Evolutionary conservation across 2,329 filamentous ascomycete species (phyloP), one percentile per base, ranked within the genome.

Genomic region (Xylaria sp.): DNA sequence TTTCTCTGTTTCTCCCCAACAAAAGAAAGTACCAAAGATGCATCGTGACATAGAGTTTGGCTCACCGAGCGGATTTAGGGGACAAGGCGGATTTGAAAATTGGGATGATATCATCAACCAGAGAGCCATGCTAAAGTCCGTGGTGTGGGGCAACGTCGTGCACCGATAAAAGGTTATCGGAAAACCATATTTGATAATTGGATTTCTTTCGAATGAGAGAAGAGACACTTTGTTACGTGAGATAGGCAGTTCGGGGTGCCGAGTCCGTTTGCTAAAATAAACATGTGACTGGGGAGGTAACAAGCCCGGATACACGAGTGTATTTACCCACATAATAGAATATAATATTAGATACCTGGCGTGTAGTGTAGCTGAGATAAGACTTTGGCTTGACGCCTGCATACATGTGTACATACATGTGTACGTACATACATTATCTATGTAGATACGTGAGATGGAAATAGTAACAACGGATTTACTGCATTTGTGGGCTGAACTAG

Each of bases 71-170:
- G 56, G 63, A 60, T 39, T 53, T 60, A 60, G 46, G 63, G 43
- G 46, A 60, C 63, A 65, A 60, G 56, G 25, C 36, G 28, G 56
- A 39, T 13, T 60, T 45, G 55, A 30, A 15, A 8, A 43, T 45
- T 45, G 15, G 8, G 6, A 46, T 39, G 20, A 43, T 63, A n/a
- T 15, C 13, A 32, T 36, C 13, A 23, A 41, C 12, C 6, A 28
- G 10, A 2, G n/a, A 50, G 46, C 13, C 43, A 34, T 56, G 28
- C 30, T 45, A 56, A 18, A 43, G 34, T 53, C 57, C 32, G 57
- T 28, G 25, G 46, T 30, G 30, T 30, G 46, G 25, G 46, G 25
- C n/a, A 56, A 20, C 32, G 28, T 57, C 39, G 52, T 39, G 60
- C 39, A 41, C 39, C 46, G 60, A 62, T 39, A 18, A 28, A 50